A percentile compares a stretch with the other conserved stretches of the same genome.
Conservation (phyloP, 352 stramenopile genomes). For the Phytophthora multivora region DNA sequence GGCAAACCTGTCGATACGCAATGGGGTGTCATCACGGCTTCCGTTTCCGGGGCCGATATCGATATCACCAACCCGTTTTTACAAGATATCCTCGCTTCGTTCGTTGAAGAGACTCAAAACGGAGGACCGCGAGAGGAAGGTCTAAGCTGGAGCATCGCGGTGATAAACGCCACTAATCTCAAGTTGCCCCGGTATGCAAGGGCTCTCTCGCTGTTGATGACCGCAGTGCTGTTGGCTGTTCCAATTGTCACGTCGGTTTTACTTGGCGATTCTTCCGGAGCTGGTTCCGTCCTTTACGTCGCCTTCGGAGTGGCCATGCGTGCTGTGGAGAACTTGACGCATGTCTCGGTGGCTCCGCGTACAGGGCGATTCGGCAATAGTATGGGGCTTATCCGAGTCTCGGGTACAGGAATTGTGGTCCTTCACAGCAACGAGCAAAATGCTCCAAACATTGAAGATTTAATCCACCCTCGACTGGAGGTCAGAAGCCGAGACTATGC, state of each 20-base stretch:
- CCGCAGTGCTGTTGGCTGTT: not conserved
- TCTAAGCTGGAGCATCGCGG: not conserved
- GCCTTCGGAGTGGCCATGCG: not conserved
- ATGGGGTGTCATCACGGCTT: not conserved
- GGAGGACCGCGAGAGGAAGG: not conserved
- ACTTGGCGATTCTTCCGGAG: not conserved
- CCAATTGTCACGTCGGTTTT: not conserved
- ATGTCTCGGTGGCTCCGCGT: not conserved
- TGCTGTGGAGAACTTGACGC: not conserved
- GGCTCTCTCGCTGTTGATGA: not conserved
- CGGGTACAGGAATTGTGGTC: not conserved
- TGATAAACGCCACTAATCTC: not conserved
- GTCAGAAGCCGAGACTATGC: not conserved
- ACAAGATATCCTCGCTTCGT: not conserved
- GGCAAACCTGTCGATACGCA: not conserved
- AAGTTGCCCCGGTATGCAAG: not conserved
- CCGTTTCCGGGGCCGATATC: not conserved
- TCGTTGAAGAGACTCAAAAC: not conserved
- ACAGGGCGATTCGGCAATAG: not conserved
- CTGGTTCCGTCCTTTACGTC: not conserved
- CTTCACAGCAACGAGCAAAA: not conserved
- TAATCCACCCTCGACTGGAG: not conserved
- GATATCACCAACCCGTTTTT: not conserved
- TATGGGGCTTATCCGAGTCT: not conserved
- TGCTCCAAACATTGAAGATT: not conserved